Conservation (phyloP, 331 rosid species). For the Erythrophleum ivorense region DNA sequence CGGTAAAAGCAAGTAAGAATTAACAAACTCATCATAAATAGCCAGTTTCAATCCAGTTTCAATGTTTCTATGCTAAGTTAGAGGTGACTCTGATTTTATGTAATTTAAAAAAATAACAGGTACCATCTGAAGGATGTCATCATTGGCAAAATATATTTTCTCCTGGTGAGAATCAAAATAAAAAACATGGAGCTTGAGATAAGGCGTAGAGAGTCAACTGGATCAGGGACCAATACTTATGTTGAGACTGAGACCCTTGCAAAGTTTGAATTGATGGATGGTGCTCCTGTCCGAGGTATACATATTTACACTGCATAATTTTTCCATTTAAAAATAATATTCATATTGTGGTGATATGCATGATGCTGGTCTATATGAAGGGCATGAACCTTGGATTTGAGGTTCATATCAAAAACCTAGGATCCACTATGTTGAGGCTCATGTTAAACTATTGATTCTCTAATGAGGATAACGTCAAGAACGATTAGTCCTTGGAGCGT, state of each 20-base stretch:
- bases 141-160: slow-evolving; percentile 76
- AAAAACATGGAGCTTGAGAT: slow-evolving; percentile 81
- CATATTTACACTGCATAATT: not conserved
- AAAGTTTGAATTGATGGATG: slow-evolving; percentile 78
- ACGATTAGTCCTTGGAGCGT: not conserved
- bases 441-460: not conserved
- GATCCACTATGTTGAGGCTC: not conserved
- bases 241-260: slow-evolving; percentile 84
- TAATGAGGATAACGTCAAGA: not conserved
- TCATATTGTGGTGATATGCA: not conserved
- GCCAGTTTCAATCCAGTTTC: not conserved
- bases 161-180: slow-evolving; percentile 74
- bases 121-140: slow-evolving; percentile 79
- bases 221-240: slow-evolving; percentile 74
- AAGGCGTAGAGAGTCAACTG: slow-evolving; percentile 79
- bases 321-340: not conserved
- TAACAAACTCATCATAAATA: not conserved
- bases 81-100: not conserved
- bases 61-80: not conserved
- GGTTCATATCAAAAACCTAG: not conserved
- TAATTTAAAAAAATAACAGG: slow-evolving; percentile 45
- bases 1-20: slow-evolving; percentile 76
- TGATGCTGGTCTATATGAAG: not conserved
- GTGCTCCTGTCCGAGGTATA: slow-evolving; percentile 81
- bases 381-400: not conserved